Evolutionary conservation across 495 filamentous ascomycete species (phyloP), one percentile per base, ranked within the genome.

Genomic region (Cercophora sp.): DNA sequence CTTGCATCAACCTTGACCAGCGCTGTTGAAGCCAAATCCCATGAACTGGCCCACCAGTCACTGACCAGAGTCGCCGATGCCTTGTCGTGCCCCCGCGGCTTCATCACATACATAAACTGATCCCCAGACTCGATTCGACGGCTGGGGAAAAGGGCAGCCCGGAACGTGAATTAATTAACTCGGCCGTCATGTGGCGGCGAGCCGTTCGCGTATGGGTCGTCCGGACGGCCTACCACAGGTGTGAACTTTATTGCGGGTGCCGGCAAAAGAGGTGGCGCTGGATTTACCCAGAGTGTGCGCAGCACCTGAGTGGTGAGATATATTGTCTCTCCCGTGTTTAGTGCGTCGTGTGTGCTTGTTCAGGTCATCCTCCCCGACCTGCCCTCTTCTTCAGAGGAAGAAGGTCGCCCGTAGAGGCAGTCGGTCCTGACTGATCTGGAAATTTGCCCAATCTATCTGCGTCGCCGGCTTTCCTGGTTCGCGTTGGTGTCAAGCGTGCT

Each of bases 281-380:
- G 51, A 57, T 69, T 69, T 69, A 69, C 58, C 66, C 66, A 67
- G 56, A 67, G 64, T 67, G 64, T 19, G 47, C 47, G 48, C 61
- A 24, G 47, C 35, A 39, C 51, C 50, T 62, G 36, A 56, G 46
- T 59, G 59, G 55, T 54, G 56, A 59, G 36, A 60, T 69, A 67
- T 55, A 69, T 67, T 69, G 48, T 41, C 47, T 59, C 50, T 63
- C 57, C 64, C 64, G 64, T 67, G 59, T 63, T 55, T 57, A 53
- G 35, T 56, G 60, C 58, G 56, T 59, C 47, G 53, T 35, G 48
- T 50, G 50, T 58, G 52, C 57, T 55, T 39, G 18, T 56, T 51
- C 50, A 55, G 52, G 52, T 26, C 44, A 56, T 55, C 5, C 23
- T 39, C 52, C 46, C 36, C 41, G 25, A 35, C 41, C 48, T 46